phyloP scores from a whole-genome alignment of 352 stramenopile species.

The Thraustotheca clavata region DNA sequence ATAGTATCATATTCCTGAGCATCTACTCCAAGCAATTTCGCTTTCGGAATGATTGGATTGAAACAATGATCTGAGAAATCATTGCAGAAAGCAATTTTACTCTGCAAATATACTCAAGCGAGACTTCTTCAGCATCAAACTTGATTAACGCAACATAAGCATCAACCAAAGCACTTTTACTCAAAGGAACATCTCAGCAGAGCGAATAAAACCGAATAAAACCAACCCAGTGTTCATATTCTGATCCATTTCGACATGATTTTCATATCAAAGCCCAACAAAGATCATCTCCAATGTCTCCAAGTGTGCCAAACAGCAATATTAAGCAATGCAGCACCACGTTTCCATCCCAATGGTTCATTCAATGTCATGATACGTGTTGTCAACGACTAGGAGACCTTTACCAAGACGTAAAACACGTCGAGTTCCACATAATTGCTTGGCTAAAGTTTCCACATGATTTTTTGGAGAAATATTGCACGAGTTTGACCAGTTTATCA shows the following conservation, averaged over 20 bases:
- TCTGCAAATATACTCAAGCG: background rate
- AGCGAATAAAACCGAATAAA: conserved; percentile 4
- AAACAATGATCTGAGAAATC: conserved; percentile 12
- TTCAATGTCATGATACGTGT: background rate
- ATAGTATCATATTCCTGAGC: too few relatives aligned
- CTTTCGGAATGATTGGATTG: too few relatives aligned
- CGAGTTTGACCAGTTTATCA: conserved; percentile 16
- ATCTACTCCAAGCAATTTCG: too few relatives aligned
- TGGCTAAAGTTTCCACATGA: background rate
- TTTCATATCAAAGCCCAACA: conserved; percentile 16
- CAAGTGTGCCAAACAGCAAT: background rate
- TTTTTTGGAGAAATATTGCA: conserved; percentile 20
- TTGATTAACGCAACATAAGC: background rate
- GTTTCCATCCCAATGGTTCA: conserved; percentile 12
- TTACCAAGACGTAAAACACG: conserved; percentile 9
- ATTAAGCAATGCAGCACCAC: background rate
- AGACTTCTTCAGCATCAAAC: background rate
- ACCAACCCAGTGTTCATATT: conserved; percentile 13
- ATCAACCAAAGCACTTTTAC: background rate
- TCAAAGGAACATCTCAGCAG: conserved; percentile 12
- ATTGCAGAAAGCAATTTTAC: background rate
- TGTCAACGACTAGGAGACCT: conserved; percentile 7
- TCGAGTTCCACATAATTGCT: conserved; percentile 10
- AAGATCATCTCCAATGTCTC: conserved; percentile 16
- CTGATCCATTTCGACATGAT: background rate